phyloP scores from a whole-genome alignment of 2,329 filamentous ascomycete species.

The Colletotrichum sp. region DNA sequence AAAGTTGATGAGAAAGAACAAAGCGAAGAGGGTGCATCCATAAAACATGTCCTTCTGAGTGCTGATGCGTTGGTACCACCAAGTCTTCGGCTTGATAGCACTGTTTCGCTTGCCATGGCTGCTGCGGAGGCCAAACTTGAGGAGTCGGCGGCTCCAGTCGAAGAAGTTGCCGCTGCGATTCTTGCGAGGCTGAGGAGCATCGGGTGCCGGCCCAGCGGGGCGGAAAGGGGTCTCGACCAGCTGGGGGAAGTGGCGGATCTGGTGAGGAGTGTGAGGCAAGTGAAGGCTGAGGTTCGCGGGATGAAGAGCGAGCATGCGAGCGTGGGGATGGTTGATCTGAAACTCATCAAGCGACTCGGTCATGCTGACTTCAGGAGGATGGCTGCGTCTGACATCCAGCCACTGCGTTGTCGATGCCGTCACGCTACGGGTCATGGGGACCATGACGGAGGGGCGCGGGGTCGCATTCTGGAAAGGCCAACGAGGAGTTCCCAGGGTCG shows the following conservation, averaged over 20 bases:
- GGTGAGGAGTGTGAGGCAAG: not conserved
- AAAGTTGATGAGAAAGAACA: constrained; percentile 1
- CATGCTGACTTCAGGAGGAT: not conserved
- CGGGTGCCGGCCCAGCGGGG: not conserved
- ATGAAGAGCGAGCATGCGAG: not conserved
- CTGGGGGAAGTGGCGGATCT: not conserved
- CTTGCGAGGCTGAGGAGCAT: not conserved
- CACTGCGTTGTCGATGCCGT: not conserved
- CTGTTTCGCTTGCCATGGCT: not conserved
- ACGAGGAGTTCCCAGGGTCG: not conserved
- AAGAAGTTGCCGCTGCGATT: not conserved
- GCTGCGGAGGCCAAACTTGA: not conserved
- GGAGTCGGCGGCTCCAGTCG: not conserved
- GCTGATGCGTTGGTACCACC: constrained; percentile 9
- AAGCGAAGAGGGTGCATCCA: not conserved
- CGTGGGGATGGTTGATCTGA: constrained; percentile 9
- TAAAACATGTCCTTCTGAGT: not conserved
- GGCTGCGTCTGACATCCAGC: not conserved
- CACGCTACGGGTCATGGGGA: not conserved
- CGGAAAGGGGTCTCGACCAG: not conserved
- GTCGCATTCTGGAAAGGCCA: constrained; percentile 18
- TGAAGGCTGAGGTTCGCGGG: not conserved
- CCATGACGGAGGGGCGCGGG: not conserved
- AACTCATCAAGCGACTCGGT: constrained; percentile 14
- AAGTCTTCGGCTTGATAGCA: not conserved